Evolutionary conservation across 352 stramenopile species (phyloP), one percentile per base, ranked within the genome.

Genomic region (Phytophthora litchii): DNA sequence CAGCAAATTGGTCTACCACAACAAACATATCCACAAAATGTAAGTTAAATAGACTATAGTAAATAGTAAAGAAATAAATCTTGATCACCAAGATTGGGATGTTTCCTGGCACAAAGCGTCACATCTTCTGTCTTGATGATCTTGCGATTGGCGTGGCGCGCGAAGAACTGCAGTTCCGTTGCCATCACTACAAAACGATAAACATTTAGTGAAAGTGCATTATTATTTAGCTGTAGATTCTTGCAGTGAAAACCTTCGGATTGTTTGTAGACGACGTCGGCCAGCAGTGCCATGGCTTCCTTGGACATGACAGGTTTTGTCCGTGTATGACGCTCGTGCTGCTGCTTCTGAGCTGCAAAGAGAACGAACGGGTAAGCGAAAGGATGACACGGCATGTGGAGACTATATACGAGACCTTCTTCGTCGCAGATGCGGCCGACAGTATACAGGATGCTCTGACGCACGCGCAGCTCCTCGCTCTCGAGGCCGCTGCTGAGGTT

Each of bases 51-150:
- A 10, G 34, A 25, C 2, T 35, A 19, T 13, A 48, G 17, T 20
- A 27, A 27, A 27, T 27, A 27, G 23, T 5, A 3, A 5, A 27
- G 23, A 49, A 5, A 6, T 11, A 10, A 19, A 14, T 35, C n/a
- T 36, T 27, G 5, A n/a, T 34, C 44, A 90, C 83, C 70, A 89
- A n/a, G 57, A 41, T 50, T 67, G 2, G 78, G 57, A n/a, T 84
- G 74, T 60, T 88, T 89, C n/a, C 83, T 58, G 17, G 83, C 74
- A 38, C 80, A 80, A 16, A 92, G 70, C 29, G 76, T 55, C 35
- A 92, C 78, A 52, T 92, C 83, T 48, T 92, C 83, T 1, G 74
- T 48, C 36, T 92, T 92, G 47, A 92, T 88, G 25, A 86, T 72
- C 54, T 89, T 90, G 27, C 77, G 76, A 32, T 83, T 88, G 11